Evolutionary conservation across 2,329 filamentous ascomycete species (phyloP).

Genomic region (Sporothrix sp.): DNA sequence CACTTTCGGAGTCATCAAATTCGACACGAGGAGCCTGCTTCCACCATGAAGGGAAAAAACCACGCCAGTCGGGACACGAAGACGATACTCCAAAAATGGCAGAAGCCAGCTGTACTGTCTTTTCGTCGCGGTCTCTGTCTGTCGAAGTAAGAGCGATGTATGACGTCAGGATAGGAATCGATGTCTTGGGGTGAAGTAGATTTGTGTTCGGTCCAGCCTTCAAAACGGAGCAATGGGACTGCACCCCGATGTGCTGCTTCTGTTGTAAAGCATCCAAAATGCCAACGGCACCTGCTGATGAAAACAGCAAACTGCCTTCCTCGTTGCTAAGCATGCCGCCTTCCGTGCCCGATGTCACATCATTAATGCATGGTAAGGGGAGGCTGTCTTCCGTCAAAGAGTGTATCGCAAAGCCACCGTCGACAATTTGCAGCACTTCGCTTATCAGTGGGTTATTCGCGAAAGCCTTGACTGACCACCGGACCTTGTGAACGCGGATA

Average conservation of each 20-base stretch:
- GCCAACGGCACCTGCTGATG: neutral
- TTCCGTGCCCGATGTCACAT: no score
- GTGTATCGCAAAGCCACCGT: neutral
- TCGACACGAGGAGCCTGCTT: neutral
- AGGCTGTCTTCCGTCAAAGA: neutral
- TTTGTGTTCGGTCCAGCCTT: neutral
- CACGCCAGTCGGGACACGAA: neutral
- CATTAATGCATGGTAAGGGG: neutral
- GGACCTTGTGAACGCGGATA: neutral
- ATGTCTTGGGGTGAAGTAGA: conserved; percentile 1
- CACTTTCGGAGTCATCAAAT: no score
- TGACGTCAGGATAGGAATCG: neutral
- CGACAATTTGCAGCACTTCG: neutral
- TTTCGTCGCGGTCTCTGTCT: neutral
- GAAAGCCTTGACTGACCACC: neutral
- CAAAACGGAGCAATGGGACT: no score
- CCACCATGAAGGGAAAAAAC: neutral
- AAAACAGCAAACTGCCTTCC: neutral
- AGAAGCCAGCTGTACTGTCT: neutral
- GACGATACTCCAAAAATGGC: neutral
- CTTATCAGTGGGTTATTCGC: neutral
- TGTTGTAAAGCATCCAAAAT: neutral
- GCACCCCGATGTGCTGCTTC: no score
- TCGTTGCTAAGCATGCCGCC: neutral
- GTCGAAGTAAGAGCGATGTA: neutral